A percentile compares a stretch with the other conserved stretches of the same genome.
Evolutionary conservation across 1,284 basidiomycete genomes (phyloP).

Genomic region (Megacollybia platyphylla): DNA sequence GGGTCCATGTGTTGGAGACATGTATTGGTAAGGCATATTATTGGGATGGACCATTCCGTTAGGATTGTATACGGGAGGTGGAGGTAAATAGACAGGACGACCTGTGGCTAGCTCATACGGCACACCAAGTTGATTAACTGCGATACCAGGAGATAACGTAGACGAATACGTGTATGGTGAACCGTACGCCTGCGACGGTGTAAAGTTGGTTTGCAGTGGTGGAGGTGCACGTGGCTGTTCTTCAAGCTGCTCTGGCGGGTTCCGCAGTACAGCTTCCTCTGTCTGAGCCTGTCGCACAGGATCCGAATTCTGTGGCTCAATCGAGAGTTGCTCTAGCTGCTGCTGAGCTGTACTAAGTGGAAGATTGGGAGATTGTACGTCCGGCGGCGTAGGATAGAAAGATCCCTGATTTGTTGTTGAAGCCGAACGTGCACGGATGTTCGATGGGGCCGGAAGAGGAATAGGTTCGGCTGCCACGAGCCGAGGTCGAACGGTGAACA

Average conservation of each 20-base stretch:
- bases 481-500: slow-evolving; percentile 41
- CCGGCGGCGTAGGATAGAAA: slow-evolving; percentile 7
- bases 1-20: slow-evolving; percentile 39
- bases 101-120: slow-evolving; percentile 71
- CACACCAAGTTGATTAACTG: slow-evolving; percentile 58
- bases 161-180: slow-evolving; percentile 52
- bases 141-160: slow-evolving; percentile 61
- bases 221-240: slow-evolving; percentile 20
- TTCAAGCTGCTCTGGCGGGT: slow-evolving; percentile 15
- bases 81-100: slow-evolving; percentile 58
- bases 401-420: slow-evolving; percentile 10
- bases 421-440: slow-evolving; percentile 5
- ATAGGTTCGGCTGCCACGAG: slow-evolving; percentile 18
- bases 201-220: slow-evolving; percentile 46
- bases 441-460: slow-evolving; percentile 16
- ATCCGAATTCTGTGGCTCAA: slow-evolving; percentile 21
- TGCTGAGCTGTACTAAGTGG: slow-evolving; percentile 17
- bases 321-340: slow-evolving; percentile 26
- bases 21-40: slow-evolving; percentile 32
- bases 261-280: slow-evolving; percentile 27
- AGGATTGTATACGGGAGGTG: slow-evolving; percentile 52
- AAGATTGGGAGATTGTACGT: slow-evolving; percentile 9
- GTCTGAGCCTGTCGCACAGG: slow-evolving; percentile 23
- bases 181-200: slow-evolving; percentile 45
- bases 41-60: slow-evolving; percentile 43